These are phyloP conservation scores for Waltiozyma sp. DNA, from an alignment of 1,139 yeast species.

Conservation along the genomic window DNA sequence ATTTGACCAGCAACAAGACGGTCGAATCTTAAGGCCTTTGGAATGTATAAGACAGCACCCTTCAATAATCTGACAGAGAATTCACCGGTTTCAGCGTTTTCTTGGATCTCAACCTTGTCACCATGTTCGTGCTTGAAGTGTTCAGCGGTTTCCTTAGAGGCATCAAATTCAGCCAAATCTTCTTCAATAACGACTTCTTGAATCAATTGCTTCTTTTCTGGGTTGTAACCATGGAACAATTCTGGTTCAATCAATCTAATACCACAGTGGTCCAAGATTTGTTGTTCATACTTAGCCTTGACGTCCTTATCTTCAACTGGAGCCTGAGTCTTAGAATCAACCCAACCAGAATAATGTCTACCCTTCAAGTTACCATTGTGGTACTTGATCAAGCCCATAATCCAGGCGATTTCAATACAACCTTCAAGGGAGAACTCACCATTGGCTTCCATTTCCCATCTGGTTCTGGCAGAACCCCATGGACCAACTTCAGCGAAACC, in stretches of 20 bases:
- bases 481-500: constrained; percentile 99
- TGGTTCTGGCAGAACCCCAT: constrained; percentile 98
- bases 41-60: constrained; percentile 87
- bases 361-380: constrained; percentile 91
- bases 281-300: constrained; percentile 81
- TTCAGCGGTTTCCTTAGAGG: constrained; percentile 90
- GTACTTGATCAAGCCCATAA: constrained; percentile 94
- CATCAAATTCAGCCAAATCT: constrained; percentile 90
- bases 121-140: constrained; percentile 93
- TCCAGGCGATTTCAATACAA: constrained; percentile 99
- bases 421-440: constrained; percentile 98
- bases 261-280: constrained; percentile 88
- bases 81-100: constrained; percentile 83
- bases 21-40: constrained; percentile 92
- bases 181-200: constrained; percentile 96
- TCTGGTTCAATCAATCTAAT: constrained; percentile 95
- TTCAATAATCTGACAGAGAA: constrained; percentile 80
- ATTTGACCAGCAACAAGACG: constrained; percentile 98
- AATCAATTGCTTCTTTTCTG: constrained; percentile 80
- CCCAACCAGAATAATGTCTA: constrained; percentile 86
- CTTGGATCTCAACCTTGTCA: constrained; percentile 85
- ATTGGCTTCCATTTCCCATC: constrained; percentile 98
- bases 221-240: constrained; percentile 86
- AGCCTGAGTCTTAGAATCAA: constrained; percentile 83
- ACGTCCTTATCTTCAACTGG: constrained; percentile 94